Evolutionary conservation across 2,329 filamentous ascomycete genomes (phyloP).

Genomic region (Colletotrichum filicis): DNA sequence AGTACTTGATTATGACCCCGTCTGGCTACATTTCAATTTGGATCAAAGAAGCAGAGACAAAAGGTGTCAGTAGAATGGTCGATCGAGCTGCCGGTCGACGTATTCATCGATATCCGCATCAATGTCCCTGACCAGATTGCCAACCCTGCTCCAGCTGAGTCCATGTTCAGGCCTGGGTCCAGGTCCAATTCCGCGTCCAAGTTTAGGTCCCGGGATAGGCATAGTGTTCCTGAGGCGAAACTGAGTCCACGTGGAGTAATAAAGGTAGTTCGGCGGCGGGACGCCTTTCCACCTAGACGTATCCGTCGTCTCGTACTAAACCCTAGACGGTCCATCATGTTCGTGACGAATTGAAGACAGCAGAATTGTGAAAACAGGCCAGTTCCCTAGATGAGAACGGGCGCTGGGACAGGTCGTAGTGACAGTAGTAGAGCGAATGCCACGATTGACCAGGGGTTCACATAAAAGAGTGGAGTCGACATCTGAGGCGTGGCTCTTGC

Average conservation of each 20-base stretch:
- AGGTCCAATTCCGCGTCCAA: background rate
- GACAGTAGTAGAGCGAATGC: slow-evolving; percentile 11
- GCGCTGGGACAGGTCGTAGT: background rate
- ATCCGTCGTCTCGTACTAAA: background rate
- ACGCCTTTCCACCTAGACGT: background rate
- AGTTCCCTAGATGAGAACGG: background rate
- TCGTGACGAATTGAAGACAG: background rate
- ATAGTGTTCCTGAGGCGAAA: background rate
- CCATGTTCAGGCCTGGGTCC: slow-evolving; percentile 1
- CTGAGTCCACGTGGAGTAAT: background rate
- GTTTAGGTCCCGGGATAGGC: background rate
- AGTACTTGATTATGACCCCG: slow-evolving; percentile 15
- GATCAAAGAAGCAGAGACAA: slow-evolving; percentile 12
- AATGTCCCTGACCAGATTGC: slow-evolving; percentile 18
- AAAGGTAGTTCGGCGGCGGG: background rate
- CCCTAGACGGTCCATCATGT: background rate
- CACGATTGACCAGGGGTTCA: slow-evolving; percentile 31
- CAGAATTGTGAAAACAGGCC: background rate
- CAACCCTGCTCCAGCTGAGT: slow-evolving; percentile 22
- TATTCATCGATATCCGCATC: slow-evolving; percentile 18
- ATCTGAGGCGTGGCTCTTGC: slow-evolving; percentile 16
- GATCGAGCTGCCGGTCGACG: slow-evolving; percentile 14
- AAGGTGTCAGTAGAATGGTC: slow-evolving; percentile 4
- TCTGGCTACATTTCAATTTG: background rate
- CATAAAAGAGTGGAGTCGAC: slow-evolving; percentile 26